phyloP scores from a whole-genome alignment of 768 basidiomycete species.

The Lactarius vividus region DNA sequence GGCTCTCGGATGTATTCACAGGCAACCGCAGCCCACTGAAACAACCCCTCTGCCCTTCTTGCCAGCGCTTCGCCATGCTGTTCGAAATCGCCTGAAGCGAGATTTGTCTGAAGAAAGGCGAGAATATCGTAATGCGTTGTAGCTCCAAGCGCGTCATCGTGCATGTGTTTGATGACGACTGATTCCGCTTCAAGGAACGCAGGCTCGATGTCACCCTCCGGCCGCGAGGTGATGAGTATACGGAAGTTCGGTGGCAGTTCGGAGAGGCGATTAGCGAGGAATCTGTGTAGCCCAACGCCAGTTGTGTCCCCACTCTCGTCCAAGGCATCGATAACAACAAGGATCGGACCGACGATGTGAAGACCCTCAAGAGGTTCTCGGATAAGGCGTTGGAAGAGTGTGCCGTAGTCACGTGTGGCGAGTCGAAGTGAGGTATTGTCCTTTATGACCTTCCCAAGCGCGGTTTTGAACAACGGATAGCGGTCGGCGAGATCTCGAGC shows the following conservation, averaged over 20 bases:
- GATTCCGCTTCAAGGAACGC: background rate
- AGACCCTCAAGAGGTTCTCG: background rate
- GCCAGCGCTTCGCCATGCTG: background rate
- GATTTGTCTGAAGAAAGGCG: background rate
- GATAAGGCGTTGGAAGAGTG: background rate
- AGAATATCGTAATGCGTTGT: background rate
- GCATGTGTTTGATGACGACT: background rate
- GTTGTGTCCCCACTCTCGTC: background rate
- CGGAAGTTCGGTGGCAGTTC: slow-evolving; percentile 4
- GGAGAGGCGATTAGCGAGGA: background rate
- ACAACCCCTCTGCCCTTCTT: background rate
- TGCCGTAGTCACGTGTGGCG: background rate
- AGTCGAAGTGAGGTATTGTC: background rate
- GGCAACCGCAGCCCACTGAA: background rate
- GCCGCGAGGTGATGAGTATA: slow-evolving; percentile 1
- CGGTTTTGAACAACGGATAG: background rate
- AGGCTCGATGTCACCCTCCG: background rate
- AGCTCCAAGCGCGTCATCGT: background rate
- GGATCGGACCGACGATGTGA: background rate
- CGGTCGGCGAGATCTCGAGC: background rate
- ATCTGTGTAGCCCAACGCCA: background rate
- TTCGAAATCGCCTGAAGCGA: background rate
- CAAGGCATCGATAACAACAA: slow-evolving; percentile 3
- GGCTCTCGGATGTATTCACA: background rate
- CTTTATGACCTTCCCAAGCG: background rate